These are phyloP conservation scores for Rugonectria rugulosa DNA, from an alignment of 2,329 filamentous ascomycete genomes.

Conservation along the genomic window DNA sequence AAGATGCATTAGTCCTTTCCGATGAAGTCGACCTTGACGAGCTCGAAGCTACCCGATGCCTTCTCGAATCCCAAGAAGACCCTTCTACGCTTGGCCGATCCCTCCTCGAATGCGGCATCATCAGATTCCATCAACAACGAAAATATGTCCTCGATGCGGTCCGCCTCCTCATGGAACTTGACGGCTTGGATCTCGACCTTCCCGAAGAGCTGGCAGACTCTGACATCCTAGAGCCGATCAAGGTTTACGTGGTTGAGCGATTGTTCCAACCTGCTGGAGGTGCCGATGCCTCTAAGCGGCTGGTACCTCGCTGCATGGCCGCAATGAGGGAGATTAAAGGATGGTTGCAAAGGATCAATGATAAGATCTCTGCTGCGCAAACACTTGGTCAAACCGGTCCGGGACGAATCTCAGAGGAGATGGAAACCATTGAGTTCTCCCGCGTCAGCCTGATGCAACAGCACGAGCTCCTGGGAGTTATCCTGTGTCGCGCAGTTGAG, in stretches of 20 bases:
- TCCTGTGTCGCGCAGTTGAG: conserved; percentile 80
- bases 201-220: conserved; percentile 61
- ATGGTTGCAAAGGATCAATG: conserved; percentile 78
- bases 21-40: conserved; percentile 93
- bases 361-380: conserved; percentile 77
- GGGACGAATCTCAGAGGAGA: conserved; percentile 63
- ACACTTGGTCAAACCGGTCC: conserved; percentile 73
- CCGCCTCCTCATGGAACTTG: conserved; percentile 77
- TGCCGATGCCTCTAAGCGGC: conserved; percentile 60
- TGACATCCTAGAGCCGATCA: conserved; percentile 43
- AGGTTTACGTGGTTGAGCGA: conserved; percentile 45
- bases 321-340: conserved; percentile 79
- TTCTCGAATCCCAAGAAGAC: conserved; percentile 77
- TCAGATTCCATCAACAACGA: conserved; percentile 87
- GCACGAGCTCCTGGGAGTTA: conserved; percentile 86
- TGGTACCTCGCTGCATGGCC: conserved; percentile 76
- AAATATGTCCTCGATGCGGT: conserved; percentile 85
- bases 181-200: conserved; percentile 62
- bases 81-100: conserved; percentile 73
- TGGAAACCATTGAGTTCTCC: conserved; percentile 83
- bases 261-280: conserved; percentile 43
- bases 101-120: conserved; percentile 79
- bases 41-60: conserved; percentile 78
- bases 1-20: conserved; percentile 80
- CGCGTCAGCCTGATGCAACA: conserved; percentile 83